These are phyloP conservation scores for Debaryomyces robertsiae DNA, from an alignment of 1,139 yeast genomes.

Conservation along the genomic window DNA sequence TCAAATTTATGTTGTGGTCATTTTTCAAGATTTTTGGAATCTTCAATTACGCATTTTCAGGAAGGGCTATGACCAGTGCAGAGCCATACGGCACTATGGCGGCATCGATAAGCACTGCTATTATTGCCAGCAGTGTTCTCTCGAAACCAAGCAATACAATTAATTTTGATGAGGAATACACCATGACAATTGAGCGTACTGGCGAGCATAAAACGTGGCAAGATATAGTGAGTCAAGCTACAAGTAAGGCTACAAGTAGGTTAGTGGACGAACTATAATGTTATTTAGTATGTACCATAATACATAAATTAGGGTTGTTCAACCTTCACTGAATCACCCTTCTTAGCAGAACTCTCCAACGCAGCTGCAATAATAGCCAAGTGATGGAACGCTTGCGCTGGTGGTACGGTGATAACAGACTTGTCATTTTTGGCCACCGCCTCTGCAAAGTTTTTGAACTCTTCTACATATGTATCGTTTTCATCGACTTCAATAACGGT, in stretches of 20 bases:
- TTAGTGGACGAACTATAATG: slow-evolving; percentile 12
- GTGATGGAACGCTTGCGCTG: slow-evolving; percentile 85
- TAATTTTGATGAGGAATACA: slow-evolving; percentile 16
- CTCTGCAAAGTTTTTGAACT: slow-evolving; percentile 72
- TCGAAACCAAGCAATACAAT: slow-evolving; percentile 5
- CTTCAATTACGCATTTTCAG: slow-evolving; percentile 18
- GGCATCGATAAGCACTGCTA: slow-evolving; percentile 8
- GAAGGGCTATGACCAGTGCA: slow-evolving; percentile 2
- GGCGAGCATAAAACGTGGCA: slow-evolving; percentile 16
- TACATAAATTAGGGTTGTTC: slow-evolving; percentile 22
- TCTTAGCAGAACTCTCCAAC: slow-evolving; percentile 62
- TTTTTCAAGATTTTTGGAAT: slow-evolving; percentile 49
- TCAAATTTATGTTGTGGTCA: slow-evolving; percentile 60
- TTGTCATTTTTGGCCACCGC: slow-evolving; percentile 70
- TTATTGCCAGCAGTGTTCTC: slow-evolving; percentile 6
- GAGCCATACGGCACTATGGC: slow-evolving; percentile 7
- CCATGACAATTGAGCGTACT: slow-evolving; percentile 14
- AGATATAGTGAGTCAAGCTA: slow-evolving; percentile 7
- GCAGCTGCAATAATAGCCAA: slow-evolving; percentile 87
- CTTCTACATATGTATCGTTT: slow-evolving; percentile 53
- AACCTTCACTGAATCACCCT: slow-evolving; percentile 62
- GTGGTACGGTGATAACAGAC: slow-evolving; percentile 56
- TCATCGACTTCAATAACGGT: slow-evolving; percentile 60
- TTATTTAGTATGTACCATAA: slow-evolving; percentile 1
- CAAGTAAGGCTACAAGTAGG: slow-evolving; percentile 8